Percentiles rank a stretch among this genome's conserved stretches.
Conservation (phyloP, 306 rosid species). For the Alnus rubra region DNA sequence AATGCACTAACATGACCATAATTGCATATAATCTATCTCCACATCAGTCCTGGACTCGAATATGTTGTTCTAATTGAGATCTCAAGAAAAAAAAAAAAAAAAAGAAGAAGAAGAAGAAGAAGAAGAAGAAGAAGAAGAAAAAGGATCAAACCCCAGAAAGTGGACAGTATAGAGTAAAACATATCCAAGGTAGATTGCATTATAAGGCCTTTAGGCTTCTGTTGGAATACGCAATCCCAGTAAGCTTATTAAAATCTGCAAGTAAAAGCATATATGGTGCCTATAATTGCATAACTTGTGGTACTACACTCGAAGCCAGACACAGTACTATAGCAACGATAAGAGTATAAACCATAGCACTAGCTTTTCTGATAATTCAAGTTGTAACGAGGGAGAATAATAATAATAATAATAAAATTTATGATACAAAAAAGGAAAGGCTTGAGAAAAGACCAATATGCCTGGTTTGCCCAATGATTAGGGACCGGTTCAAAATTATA, state of each 20-base stretch:
- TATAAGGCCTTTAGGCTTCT: neutral
- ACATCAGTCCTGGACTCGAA: neutral
- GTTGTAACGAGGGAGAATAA: neutral
- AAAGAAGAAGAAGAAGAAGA: neutral
- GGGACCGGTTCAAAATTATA: slow-evolving; percentile 90
- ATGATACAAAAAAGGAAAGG: slow-evolving; percentile 58
- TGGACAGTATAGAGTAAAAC: neutral
- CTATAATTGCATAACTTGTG: neutral
- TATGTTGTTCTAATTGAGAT: neutral
- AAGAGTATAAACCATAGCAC: neutral
- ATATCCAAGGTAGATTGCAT: neutral
- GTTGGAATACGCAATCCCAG: neutral
- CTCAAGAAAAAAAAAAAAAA: neutral
- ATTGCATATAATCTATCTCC: neutral
- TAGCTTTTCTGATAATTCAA: neutral
- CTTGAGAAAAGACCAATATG: slow-evolving; percentile 95
- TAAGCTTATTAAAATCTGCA: neutral
- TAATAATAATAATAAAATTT: neutral
- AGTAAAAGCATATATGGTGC: neutral
- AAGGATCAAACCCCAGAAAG: neutral
- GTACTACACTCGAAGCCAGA: neutral
- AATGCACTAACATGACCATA: neutral
- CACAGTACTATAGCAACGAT: neutral
- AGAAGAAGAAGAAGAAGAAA: no score
- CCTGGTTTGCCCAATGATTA: slow-evolving; percentile 99